Evolutionary conservation across 495 filamentous ascomycete genomes (phyloP).

Genomic region (Pseudevernia furfuracea): DNA sequence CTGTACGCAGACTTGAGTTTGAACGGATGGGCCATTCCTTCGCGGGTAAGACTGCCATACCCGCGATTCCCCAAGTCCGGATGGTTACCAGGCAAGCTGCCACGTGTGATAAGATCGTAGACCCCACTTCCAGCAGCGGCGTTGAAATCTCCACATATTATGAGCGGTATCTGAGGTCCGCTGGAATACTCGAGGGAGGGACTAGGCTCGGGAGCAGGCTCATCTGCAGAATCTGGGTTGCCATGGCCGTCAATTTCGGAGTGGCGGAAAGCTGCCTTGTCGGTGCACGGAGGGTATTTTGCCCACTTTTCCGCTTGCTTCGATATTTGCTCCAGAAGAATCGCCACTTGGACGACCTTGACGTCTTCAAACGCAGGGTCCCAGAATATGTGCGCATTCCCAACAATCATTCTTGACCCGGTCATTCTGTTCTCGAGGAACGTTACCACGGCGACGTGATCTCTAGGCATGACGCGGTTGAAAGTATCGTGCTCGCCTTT

Average conservation of each 20-base stretch:
- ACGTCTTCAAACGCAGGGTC: constrained; percentile 85
- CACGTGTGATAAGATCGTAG: constrained; percentile 76
- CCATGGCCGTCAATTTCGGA: constrained; percentile 46
- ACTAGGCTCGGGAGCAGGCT: constrained; percentile 44
- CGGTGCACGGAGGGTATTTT: constrained; percentile 63
- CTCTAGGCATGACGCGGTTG: constrained; percentile 95
- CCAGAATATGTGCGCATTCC: constrained; percentile 92
- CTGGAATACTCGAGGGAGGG: constrained; percentile 72
- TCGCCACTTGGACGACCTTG: constrained; percentile 88
- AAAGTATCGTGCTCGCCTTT: constrained; percentile 94
- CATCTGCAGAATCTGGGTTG: constrained; percentile 43
- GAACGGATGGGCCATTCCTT: constrained; percentile 92
- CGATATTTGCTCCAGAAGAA: constrained; percentile 82
- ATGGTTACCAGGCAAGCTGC: constrained; percentile 63
- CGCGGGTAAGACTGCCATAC: constrained; percentile 85
- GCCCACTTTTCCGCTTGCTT: constrained; percentile 77
- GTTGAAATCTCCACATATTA: constrained; percentile 95
- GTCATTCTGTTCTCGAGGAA: constrained; percentile 88
- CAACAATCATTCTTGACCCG: constrained; percentile 80
- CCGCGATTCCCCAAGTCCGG: constrained; percentile 61
- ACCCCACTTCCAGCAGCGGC: constrained; percentile 76
- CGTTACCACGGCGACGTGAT: constrained; percentile 83
- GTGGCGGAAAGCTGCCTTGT: constrained; percentile 68
- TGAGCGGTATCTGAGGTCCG: constrained; percentile 78
- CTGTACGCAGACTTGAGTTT: constrained; percentile 81